These are phyloP conservation scores for Neostapfia colusana DNA, from an alignment of 176 grass and related monocot genomes.

Conservation along the genomic window DNA sequence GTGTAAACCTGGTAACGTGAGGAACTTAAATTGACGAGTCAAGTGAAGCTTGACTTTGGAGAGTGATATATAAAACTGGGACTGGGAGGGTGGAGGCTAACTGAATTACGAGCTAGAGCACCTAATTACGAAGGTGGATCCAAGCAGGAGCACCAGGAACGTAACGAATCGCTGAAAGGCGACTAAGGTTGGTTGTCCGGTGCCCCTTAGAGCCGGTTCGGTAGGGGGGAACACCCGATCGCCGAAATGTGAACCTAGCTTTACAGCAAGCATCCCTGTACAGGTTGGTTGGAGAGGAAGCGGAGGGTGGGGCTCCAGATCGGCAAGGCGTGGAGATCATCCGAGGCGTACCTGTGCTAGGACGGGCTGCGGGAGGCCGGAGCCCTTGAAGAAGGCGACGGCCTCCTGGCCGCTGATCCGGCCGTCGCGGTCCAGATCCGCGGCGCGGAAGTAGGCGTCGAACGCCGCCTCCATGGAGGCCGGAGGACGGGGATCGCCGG, in stretches of 20 bases:
- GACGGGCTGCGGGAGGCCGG: slow-evolving; percentile 75
- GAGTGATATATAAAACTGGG: too few relatives aligned
- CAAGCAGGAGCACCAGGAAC: neutral
- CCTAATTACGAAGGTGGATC: neutral
- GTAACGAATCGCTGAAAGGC: neutral
- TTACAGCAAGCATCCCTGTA: neutral
- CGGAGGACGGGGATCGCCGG: neutral
- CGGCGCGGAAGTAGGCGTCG: slow-evolving; percentile 85
- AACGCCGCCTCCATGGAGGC: slow-evolving; percentile 59
- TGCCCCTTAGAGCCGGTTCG: too few relatives aligned
- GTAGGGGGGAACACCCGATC: too few relatives aligned
- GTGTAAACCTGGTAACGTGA: neutral
- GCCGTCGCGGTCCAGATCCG: slow-evolving; percentile 95
- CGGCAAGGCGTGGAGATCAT: slow-evolving; percentile 20
- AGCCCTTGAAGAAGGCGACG: slow-evolving; percentile 89
- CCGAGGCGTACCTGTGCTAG: slow-evolving; percentile 68
- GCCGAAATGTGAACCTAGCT: slow-evolving; percentile 17
- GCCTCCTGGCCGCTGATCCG: slow-evolving; percentile 94
- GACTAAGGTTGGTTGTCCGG: neutral
- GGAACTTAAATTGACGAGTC: neutral
- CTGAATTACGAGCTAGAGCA: neutral
- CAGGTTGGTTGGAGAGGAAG: neutral
- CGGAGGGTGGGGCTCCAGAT: slow-evolving; percentile 21
- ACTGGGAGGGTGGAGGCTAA: too few relatives aligned
- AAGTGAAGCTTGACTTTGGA: too few relatives aligned